Evolutionary conservation across 2,329 filamentous ascomycete species (phyloP).

Genomic region (Elsinoe batatas): DNA sequence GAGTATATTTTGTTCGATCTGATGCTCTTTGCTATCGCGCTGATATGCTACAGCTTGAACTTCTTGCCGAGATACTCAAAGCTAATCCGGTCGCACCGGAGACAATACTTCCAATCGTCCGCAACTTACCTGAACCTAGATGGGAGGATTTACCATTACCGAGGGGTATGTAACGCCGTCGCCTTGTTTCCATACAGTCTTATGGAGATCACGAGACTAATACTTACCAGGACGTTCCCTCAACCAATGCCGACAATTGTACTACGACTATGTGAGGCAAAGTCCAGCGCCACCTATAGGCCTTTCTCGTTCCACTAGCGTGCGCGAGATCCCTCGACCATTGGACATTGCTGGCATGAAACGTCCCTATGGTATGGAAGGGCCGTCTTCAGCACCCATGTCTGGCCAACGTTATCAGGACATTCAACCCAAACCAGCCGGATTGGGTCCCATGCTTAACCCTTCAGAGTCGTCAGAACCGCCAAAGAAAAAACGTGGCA

Average conservation of each 20-base stretch:
- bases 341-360: conserved; percentile 16
- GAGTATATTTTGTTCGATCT: background rate
- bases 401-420: conserved; percentile 30
- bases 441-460: background rate
- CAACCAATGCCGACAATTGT: conserved; percentile 24
- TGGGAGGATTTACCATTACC: conserved; percentile 43
- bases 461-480: conserved; percentile 13
- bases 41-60: conserved; percentile 24
- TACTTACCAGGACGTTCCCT: conserved; percentile 25
- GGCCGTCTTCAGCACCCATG: conserved; percentile 18
- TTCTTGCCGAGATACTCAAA: conserved; percentile 46
- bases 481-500: conserved; percentile 37
- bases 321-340: conserved; percentile 13
- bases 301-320: conserved; percentile 14
- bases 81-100: conserved; percentile 34
- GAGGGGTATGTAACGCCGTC: conserved; percentile 32
- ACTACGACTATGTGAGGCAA: conserved; percentile 15
- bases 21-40: background rate
- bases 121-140: conserved; percentile 34
- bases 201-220: conserved; percentile 15
- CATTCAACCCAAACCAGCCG: conserved; percentile 35
- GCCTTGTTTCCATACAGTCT: background rate
- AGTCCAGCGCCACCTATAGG: conserved; percentile 2
- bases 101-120: conserved; percentile 35
- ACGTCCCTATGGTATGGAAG: conserved; percentile 23